These are phyloP conservation scores for Microdochium bolleyi DNA, from an alignment of 2,329 filamentous ascomycete species.

Conservation along the genomic window DNA sequence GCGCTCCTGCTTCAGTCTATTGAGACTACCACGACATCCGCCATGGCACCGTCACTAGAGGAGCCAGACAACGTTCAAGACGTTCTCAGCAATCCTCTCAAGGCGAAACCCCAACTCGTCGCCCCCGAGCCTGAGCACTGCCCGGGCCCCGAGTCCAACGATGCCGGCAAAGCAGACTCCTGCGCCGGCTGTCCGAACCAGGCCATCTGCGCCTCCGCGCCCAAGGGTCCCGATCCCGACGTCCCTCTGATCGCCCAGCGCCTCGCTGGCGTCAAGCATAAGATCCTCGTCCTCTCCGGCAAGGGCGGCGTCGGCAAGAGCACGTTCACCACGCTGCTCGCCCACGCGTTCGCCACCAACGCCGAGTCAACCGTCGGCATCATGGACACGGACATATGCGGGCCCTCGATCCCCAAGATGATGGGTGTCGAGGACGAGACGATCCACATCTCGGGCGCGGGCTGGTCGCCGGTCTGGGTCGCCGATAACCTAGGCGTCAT, in stretches of 20 bases:
- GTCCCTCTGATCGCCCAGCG: constrained; percentile 81
- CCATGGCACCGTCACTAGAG: constrained; percentile 78
- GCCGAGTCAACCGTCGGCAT: constrained; percentile 75
- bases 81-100: constrained; percentile 68
- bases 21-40: constrained; percentile 1
- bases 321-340: constrained; percentile 82
- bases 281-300: constrained; percentile 85
- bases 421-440: constrained; percentile 93
- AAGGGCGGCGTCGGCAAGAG: constrained; percentile 97
- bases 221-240: constrained; percentile 93
- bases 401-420: constrained; percentile 96
- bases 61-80: constrained; percentile 58
- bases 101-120: constrained; percentile 74
- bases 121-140: constrained; percentile 97
- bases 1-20: background rate
- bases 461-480: constrained; percentile 95
- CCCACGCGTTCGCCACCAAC: constrained; percentile 81
- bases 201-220: constrained; percentile 84
- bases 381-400: constrained; percentile 98
- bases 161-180: constrained; percentile 65
- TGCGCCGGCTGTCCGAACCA: constrained; percentile 96
- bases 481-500: constrained; percentile 90
- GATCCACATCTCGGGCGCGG: constrained; percentile 80
- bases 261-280: constrained; percentile 76
- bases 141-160: constrained; percentile 76